Conservation (phyloP, 768 basidiomycete species). For the Termitomyces eurrhizus region DNA sequence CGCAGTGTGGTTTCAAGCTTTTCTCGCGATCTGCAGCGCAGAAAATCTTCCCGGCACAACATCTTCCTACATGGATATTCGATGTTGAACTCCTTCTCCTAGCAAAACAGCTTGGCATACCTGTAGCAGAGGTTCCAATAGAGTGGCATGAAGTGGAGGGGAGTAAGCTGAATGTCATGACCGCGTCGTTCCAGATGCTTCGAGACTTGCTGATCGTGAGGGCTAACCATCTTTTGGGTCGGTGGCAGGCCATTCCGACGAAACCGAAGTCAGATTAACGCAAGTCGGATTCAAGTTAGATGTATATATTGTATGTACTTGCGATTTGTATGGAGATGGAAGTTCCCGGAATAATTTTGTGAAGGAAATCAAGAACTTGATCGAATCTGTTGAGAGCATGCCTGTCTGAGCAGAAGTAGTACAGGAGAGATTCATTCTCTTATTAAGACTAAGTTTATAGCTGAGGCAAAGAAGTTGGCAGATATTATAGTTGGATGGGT, state of each 20-base stretch:
- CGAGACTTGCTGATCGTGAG: constrained; percentile 81
- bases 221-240: constrained; percentile 73
- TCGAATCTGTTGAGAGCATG: too few relatives aligned
- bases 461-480: background rate
- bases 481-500: background rate
- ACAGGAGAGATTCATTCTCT: background rate
- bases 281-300: background rate
- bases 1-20: constrained; percentile 97
- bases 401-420: background rate
- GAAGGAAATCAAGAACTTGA: too few relatives aligned
- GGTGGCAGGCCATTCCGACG: constrained; percentile 51
- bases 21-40: constrained; percentile 81
- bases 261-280: constrained; percentile 19
- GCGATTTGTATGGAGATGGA: background rate
- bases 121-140: constrained; percentile 82
- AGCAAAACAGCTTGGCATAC: constrained; percentile 73
- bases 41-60: constrained; percentile 82
- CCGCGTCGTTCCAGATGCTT: constrained; percentile 87
- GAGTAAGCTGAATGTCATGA: constrained; percentile 85
- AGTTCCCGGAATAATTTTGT: too few relatives aligned
- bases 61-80: constrained; percentile 92
- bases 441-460: background rate
- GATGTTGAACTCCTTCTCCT: constrained; percentile 91
- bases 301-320: background rate
- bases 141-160: constrained; percentile 93